These are phyloP conservation scores for Pseudocercospora pini-densiflorae DNA, from an alignment of 2,329 filamentous ascomycete species.

Conservation along the genomic window DNA sequence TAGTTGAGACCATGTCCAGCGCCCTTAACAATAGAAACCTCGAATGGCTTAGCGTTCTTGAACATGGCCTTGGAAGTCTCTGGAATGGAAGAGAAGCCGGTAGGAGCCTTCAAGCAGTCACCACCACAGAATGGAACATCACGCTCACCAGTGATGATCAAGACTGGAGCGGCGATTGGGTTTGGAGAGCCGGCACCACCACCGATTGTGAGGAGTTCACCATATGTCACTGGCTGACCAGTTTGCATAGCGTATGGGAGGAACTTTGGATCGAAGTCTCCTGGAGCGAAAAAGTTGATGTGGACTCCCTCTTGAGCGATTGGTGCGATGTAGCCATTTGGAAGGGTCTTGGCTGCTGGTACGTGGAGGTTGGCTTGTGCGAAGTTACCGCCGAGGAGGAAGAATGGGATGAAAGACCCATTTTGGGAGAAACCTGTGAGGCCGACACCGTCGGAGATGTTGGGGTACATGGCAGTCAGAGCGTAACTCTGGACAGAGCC, in stretches of 20 bases:
- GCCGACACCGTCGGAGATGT: constrained; percentile 61
- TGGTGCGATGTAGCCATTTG: constrained; percentile 59
- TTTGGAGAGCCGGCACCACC: constrained; percentile 43
- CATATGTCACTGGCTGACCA: constrained; percentile 62
- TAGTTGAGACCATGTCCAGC: constrained; percentile 47
- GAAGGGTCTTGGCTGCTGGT: constrained; percentile 34
- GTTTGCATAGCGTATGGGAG: constrained; percentile 51
- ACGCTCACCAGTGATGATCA: constrained; percentile 65
- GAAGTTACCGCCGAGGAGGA: constrained; percentile 40
- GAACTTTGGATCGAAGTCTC: constrained; percentile 60
- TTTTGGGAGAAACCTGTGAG: constrained; percentile 65
- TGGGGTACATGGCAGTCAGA: constrained; percentile 57
- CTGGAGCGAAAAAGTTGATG: constrained; percentile 54
- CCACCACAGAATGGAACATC: constrained; percentile 62
- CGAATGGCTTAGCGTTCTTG: constrained; percentile 51
- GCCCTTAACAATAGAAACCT: constrained; percentile 58
- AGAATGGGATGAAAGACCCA: constrained; percentile 47
- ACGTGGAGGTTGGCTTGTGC: constrained; percentile 37
- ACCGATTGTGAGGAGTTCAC: constrained; percentile 62
- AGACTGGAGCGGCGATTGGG: constrained; percentile 58
- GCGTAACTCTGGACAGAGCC: constrained; percentile 63
- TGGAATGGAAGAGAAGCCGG: constrained; percentile 51
- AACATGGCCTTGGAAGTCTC: constrained; percentile 49
- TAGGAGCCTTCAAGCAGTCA: constrained; percentile 56
- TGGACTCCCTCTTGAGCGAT: constrained; percentile 56